phyloP scores from a whole-genome alignment of 2,329 filamentous ascomycete genomes.

The Trichoderma sp. region DNA sequence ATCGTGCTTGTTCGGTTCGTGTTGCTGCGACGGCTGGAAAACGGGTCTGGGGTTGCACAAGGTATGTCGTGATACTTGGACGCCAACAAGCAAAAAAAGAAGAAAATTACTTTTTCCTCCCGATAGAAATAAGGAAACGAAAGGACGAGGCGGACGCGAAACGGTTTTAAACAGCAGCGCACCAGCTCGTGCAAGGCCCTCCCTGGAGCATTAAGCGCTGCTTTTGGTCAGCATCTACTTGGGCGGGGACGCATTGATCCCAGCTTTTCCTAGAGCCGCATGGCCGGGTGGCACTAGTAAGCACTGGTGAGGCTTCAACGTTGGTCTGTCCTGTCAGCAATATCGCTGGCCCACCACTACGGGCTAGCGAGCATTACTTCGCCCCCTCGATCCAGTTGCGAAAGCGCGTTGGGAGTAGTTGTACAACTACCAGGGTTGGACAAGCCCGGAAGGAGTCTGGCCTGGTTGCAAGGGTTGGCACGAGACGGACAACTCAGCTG shows the following conservation, averaged over 20 bases:
- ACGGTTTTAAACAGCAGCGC: neutral
- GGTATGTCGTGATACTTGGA: neutral
- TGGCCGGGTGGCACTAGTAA: conserved; percentile 17
- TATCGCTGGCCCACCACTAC: conserved; percentile 10
- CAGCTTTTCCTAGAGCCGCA: conserved; percentile 26
- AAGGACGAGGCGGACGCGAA: neutral
- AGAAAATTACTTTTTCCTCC: neutral
- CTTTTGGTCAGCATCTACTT: conserved; percentile 12
- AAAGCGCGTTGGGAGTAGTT: neutral
- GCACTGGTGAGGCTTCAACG: conserved; percentile 19
- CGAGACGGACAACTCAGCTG: neutral
- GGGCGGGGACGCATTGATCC: conserved; percentile 6
- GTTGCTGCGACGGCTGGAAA: neutral
- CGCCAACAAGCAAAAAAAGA: neutral
- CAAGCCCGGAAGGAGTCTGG: neutral
- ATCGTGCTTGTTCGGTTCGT: no score
- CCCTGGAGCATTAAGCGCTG: neutral
- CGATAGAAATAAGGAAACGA: neutral
- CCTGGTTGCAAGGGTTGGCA: neutral
- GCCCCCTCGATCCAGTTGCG: neutral
- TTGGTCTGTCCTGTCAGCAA: conserved; percentile 19
- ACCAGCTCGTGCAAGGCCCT: neutral
- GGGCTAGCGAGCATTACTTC: conserved; percentile 18
- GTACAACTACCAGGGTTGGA: neutral
- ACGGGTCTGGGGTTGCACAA: neutral